Base-by-base conservation (phyloP, 768 basidiomycete genomes). In the Sistotremastrum niveocremeum region DNA sequence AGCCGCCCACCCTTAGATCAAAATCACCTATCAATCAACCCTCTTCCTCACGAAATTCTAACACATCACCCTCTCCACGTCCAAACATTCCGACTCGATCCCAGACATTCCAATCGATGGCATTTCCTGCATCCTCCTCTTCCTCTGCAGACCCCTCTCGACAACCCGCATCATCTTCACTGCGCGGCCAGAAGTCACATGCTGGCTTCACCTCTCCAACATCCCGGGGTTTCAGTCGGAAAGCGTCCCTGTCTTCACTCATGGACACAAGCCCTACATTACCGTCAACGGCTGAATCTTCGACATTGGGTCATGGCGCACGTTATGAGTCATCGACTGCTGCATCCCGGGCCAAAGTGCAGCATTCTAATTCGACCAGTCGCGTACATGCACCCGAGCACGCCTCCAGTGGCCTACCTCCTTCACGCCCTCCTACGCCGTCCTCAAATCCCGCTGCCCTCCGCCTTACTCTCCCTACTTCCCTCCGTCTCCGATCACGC, bases 391-490 rank as follows among this genome's bases (percentile, higher is more conserved):
- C 60, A 29, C 56, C 68, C 30, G 84, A 87, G 47, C 79, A 76
- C 57, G 73, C 69, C 5, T 44, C 33, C 20, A 20, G 20, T 20
- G n/a, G 46, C 52, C 71, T 82, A 10, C 82, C 84, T n/a, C 80
- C 84, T 6, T 74, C 81, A 9, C 73, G 85, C 29, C 84, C 85
- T 2, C 79, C 76, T 29, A 88, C 87, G 2, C 84, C 86, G 1
- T 84, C 84, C 7, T 73, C 81, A 4, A 86, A 84, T 60, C 71
- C 84, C 20, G 74, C 72, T 7, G 85, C 84, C 12, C 70, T 85
- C 44, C 78, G 86, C 42, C 70, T 91, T 43, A 93, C 89, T 29
- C 83, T 90, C 82, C 89, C 89, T 2, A 88, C 84, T 4, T 79
- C 81, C 6, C 62, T 64, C 4, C 77, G 84, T 40, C 63, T 79